Conservation (phyloP, 371 early-diverging fungal species). For the Mortierella sp. region DNA sequence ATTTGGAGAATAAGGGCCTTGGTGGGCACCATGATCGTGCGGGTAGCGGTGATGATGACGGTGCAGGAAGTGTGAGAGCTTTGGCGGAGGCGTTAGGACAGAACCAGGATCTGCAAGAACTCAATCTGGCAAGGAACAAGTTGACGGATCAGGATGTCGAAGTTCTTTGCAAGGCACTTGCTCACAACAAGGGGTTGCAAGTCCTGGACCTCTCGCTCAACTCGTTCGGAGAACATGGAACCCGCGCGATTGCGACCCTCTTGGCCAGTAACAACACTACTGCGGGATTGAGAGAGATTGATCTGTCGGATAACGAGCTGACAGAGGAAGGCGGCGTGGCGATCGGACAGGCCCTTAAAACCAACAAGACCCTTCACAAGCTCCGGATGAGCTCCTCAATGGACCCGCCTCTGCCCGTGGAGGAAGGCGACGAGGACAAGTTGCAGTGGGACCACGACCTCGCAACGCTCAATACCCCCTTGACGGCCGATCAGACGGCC, state of each 20-base stretch:
- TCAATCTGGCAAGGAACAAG: constrained; percentile 67
- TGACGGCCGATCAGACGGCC: constrained; percentile 39
- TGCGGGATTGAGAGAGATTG: constrained; percentile 59
- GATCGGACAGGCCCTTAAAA: constrained; percentile 57
- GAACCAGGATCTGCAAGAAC: constrained; percentile 48
- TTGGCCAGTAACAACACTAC: constrained; percentile 34
- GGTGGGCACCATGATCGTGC: constrained; percentile 19
- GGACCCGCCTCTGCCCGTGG: constrained; percentile 48
- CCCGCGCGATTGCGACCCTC: constrained; percentile 42
- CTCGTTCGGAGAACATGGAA: constrained; percentile 59
- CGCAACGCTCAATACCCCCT: constrained; percentile 21
- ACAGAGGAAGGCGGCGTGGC: constrained; percentile 61
- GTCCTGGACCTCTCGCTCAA: constrained; percentile 64
- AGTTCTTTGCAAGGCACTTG: constrained; percentile 43
- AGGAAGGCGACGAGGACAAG: constrained; percentile 56
- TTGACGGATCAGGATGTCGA: constrained; percentile 59
- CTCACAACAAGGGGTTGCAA: constrained; percentile 34
- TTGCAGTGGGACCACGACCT: constrained; percentile 53
- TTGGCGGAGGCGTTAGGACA: constrained; percentile 31
- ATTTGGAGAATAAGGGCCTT: constrained; percentile 72
- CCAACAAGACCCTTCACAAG: constrained; percentile 55
- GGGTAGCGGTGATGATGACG: neutral
- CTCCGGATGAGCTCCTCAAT: constrained; percentile 64
- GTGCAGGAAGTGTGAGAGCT: constrained; percentile 20
- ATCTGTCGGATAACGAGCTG: constrained; percentile 70